Evolutionary conservation across 352 stramenopile genomes (phyloP), one percentile per base, ranked within the genome.

Genomic region (Pythium utonaiense): DNA sequence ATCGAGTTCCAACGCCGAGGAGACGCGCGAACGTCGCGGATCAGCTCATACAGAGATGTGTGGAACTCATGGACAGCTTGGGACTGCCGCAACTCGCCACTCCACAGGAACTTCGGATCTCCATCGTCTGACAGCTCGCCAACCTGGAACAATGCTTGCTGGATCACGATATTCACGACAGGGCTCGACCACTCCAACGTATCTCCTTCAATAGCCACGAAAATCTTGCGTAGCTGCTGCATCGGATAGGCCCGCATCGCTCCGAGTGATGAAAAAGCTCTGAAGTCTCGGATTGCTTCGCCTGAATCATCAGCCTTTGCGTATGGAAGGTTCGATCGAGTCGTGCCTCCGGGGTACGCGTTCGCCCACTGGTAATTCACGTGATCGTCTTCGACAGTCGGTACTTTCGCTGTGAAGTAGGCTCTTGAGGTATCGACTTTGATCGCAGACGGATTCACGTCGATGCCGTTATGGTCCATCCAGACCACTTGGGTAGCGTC

Each of bases 121-220:
- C 30, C 27, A 14, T 71, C 66, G 30, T 80, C 59, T 3, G 68
- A 73, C 1, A 89, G 41, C 27, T 61, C 40, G 6, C 80, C 77
- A 0, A 85, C 51, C 34, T 87, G 75, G 14, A 74, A 86, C 13
- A 88, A 34, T 4, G 71, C 71, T 59, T 87, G 75, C 3, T 59
- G 66, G 1, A 85, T 61, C n/a, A 86, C 55, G 9, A 38, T 68
- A 19, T 41, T 25, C 6, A 89, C 75, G 19, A 66, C 66, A 3
- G 52, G 8, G 19, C 81, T 60, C 0, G 62, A 70, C 77, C 77
- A 87, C 9, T 70, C 75, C 17, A 89, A 34, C 1, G 51, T 17
- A 28, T 86, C 71, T 19, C 74, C 64, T 33, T 78, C 40, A 9
- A 89, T 25, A 12, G 75, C 74, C 1, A 57, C 74, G 12, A 73